Base-by-base conservation (phyloP, 805 yeast species). In the Yarrowia phangngaensis region DNA sequence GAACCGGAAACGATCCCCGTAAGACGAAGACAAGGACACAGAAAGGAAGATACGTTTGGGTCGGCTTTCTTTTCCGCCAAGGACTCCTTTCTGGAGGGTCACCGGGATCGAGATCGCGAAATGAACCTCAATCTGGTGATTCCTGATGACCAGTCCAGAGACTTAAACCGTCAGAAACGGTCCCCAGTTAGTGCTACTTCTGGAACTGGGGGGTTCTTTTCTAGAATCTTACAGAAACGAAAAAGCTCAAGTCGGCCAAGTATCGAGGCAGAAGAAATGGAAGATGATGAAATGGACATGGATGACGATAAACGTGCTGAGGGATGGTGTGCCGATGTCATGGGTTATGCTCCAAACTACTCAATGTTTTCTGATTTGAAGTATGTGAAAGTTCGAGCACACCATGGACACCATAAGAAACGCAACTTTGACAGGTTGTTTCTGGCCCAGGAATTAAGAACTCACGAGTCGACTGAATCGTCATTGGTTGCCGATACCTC, bases 401-500 rank as follows among this genome's bases (percentile, higher is more conserved):
- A 63, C 43, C 57, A 58, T 9, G 19, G 20, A 3, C 35, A 41
- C 29, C 35, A 64, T 41, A 43, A 53, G 46, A 38, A 55, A 20
- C 55, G 60, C 28, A 62, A 60, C 20, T 60, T 64, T 43, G 60
- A 54, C 30, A 58, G 61, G 16, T 52, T 61, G 16, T 64, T 63
- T 51, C 58, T 65, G 35, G 68, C 68, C 20, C 70, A 67, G 54
- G 64, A 64, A 50, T 55, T 66, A 11, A 20, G 31, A n/a, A 41
- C 53, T 4, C 30, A 32, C 14, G 35, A 30, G 9, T 13, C 36
- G 20, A 5, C 22, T 4, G 41, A 40, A 13, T 20, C 40, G n/a
- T n/a, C n/a, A 16, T 31, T 43, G 13, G 20, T 22, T 17, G 40
- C 27, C 13, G 27, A 34, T 6, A 20, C 28, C 22, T 26, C 45